Percentiles rank a stretch among this genome's conserved stretches.
These are phyloP conservation scores for Lactarius psammicola DNA, from an alignment of 768 basidiomycete genomes.

Conservation along the genomic window DNA sequence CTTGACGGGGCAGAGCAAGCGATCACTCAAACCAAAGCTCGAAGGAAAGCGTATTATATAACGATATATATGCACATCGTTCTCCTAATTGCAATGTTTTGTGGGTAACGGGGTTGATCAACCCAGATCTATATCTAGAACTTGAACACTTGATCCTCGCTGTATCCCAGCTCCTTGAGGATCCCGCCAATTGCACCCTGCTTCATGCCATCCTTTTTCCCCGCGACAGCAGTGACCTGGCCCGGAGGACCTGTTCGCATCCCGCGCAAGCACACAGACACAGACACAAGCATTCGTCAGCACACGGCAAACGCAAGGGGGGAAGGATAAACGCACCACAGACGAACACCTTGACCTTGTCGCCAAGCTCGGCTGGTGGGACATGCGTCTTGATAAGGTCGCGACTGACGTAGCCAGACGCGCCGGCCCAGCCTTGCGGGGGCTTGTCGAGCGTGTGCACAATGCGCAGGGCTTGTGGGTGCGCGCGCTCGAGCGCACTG, in stretches of 20 bases:
- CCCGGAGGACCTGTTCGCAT: constrained; percentile 65
- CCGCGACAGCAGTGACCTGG: constrained; percentile 85
- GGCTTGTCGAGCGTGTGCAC: constrained; percentile 87
- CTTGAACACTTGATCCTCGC: constrained; percentile 68
- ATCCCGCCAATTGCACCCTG: constrained; percentile 81
- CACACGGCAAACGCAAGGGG: background rate
- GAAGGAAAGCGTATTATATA: background rate
- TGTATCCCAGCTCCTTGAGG: constrained; percentile 87
- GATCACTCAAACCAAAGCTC: background rate
- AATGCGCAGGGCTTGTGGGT: constrained; percentile 72
- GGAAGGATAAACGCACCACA: constrained; percentile 58
- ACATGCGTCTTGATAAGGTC: constrained; percentile 76
- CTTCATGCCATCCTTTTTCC: constrained; percentile 84
- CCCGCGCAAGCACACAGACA: background rate
- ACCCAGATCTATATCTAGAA: constrained; percentile 17
- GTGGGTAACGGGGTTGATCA: background rate
- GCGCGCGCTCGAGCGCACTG: constrained; percentile 63
- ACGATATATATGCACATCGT: background rate
- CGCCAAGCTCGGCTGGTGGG: constrained; percentile 56
- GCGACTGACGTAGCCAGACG: constrained; percentile 69
- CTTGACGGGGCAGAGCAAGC: background rate
- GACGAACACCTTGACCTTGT: constrained; percentile 86
- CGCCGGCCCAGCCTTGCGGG: constrained; percentile 63
- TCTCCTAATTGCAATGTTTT: background rate
- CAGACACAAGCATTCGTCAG: background rate